These are phyloP conservation scores for Nakataea oryzae DNA, from an alignment of 2,329 filamentous ascomycete species.

Conservation along the genomic window DNA sequence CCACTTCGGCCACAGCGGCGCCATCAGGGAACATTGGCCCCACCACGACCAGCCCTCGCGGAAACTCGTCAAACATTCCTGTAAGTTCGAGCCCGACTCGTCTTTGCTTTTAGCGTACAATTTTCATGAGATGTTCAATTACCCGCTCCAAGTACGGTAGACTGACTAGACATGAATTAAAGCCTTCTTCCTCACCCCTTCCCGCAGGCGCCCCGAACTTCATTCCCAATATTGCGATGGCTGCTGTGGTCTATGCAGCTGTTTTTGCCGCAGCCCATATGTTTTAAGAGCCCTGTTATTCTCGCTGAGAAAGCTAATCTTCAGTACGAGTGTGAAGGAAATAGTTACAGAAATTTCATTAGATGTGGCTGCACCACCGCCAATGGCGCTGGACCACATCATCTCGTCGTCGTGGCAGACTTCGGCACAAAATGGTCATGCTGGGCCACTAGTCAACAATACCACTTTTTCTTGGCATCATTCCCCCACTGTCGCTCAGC, in stretches of 20 bases:
- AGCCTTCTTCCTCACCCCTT: not conserved
- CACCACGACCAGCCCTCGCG: not conserved
- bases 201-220: not conserved
- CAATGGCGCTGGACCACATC: too few relatives aligned
- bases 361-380: too few relatives aligned
- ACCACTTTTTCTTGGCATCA: too few relatives aligned
- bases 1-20: constrained; percentile 8
- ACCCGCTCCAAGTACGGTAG: not conserved
- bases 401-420: too few relatives aligned
- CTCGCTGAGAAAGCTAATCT: not conserved
- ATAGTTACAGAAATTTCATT: too few relatives aligned
- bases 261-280: not conserved
- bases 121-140: not conserved
- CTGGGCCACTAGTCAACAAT: too few relatives aligned
- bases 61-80: not conserved
- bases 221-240: not conserved
- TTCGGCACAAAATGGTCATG: too few relatives aligned
- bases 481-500: too few relatives aligned
- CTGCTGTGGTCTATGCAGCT: not conserved
- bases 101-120: not conserved
- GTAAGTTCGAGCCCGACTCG: not conserved
- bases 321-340: too few relatives aligned
- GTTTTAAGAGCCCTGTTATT: not conserved
- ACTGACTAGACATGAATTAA: not conserved
- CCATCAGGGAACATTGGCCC: not conserved